A percentile compares a stretch with the other conserved stretches of the same genome.
Conservation (phyloP, 208 protist genomes). For the Trichomonas vaginalis region DNA sequence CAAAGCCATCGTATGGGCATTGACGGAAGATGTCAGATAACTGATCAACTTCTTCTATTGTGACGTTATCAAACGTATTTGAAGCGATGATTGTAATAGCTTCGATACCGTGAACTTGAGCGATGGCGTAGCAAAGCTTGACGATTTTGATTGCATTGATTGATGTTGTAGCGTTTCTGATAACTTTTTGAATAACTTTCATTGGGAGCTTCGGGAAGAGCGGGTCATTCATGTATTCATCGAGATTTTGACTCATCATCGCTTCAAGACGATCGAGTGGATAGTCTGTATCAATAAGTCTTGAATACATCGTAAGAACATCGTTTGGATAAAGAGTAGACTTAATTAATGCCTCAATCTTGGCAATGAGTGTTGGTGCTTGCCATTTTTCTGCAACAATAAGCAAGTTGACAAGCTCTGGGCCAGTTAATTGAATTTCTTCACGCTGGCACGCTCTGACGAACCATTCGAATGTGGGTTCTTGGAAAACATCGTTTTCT, state of each 20-base stretch:
- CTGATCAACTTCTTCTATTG: background rate
- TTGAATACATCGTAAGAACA: background rate
- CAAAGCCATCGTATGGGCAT: background rate
- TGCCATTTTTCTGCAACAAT: background rate
- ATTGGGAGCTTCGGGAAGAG: background rate
- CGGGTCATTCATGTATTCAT: background rate
- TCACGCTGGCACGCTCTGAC: background rate
- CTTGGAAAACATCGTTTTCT: background rate
- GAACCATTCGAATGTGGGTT: background rate
- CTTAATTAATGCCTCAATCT: background rate
- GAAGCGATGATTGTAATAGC: background rate
- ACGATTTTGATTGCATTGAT: background rate
- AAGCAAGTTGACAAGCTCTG: background rate
- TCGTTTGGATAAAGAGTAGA: background rate
- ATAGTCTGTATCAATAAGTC: background rate
- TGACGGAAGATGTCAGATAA: background rate
- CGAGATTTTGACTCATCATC: background rate
- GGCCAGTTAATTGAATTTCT: background rate
- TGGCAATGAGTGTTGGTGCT: background rate
- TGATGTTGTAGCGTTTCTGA: background rate
- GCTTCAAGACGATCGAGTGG: background rate
- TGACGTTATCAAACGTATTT: background rate
- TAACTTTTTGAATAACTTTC: background rate
- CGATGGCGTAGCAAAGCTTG: background rate
- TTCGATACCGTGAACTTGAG: background rate